These are phyloP conservation scores for Emmonsiellopsis sp. DNA, from an alignment of 2,329 filamentous ascomycete species.

Conservation along the genomic window DNA sequence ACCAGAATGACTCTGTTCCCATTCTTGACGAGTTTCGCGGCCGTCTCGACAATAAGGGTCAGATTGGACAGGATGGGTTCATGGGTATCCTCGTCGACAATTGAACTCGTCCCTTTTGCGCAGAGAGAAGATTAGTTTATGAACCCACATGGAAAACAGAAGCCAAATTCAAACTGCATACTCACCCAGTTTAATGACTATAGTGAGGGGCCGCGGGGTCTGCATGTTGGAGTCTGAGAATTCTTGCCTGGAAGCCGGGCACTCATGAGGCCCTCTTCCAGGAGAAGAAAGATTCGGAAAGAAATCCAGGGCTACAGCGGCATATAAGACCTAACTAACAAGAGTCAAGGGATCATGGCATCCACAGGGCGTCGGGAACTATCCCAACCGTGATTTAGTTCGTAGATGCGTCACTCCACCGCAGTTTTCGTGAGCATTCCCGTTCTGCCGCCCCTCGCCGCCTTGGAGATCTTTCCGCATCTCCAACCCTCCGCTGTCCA, in stretches of 20 bases:
- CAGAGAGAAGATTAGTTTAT: conserved; percentile 8
- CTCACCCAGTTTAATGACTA: conserved; percentile 81
- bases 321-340: not conserved
- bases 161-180: conserved; percentile 6
- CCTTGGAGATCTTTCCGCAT: conserved; percentile 4
- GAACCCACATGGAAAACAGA: not conserved
- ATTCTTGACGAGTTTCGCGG: conserved; percentile 75
- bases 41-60: conserved; percentile 88
- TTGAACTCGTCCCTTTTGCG: conserved; percentile 82
- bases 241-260: conserved; percentile 1
- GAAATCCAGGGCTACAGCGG: not conserved
- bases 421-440: too few species aligned
- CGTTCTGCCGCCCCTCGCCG: conserved; percentile 23
- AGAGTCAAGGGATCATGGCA: not conserved
- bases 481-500: not conserved
- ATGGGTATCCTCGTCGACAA: conserved; percentile 91
- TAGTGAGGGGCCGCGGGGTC: conserved; percentile 55
- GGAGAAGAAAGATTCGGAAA: conserved; percentile 1
- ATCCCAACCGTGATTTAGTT: too few species aligned
- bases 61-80: conserved; percentile 86
- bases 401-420: too few species aligned
- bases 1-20: conserved; percentile 93
- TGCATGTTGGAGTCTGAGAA: conserved; percentile 45
- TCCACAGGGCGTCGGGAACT: conserved; percentile 1
- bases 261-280: not conserved